These are phyloP conservation scores for Moesziomyces antarcticus DNA, from an alignment of 1,284 basidiomycete species.

Conservation along the genomic window DNA sequence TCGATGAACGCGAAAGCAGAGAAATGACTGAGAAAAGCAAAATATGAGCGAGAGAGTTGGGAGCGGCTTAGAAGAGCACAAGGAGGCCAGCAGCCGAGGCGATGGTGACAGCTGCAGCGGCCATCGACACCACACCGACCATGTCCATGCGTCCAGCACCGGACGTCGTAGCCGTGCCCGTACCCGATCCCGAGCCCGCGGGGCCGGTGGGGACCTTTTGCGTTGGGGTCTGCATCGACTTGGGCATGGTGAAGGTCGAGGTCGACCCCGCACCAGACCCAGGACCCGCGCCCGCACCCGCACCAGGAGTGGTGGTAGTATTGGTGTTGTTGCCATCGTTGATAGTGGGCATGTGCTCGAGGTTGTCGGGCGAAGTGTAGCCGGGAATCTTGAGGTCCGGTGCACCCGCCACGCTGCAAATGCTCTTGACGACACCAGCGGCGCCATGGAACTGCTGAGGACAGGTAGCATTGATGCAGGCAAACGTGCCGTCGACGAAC, in stretches of 20 bases:
- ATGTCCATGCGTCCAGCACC: background rate
- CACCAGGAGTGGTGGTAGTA: conserved; percentile 1
- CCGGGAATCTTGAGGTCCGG: conserved; percentile 31
- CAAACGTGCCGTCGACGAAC: conserved; percentile 36
- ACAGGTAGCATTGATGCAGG: conserved; percentile 47
- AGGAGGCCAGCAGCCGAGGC: background rate
- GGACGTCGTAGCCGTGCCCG: no score
- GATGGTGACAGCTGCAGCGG: background rate
- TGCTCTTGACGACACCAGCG: conserved; percentile 45
- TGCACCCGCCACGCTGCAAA: conserved; percentile 22
- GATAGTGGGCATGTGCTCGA: conserved; percentile 42
- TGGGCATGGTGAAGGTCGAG: conserved; percentile 14
- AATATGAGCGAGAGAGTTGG: no score
- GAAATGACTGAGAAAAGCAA: background rate
- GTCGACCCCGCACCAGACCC: conserved; percentile 6
- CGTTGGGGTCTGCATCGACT: conserved; percentile 8
- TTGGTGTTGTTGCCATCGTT: conserved; percentile 10
- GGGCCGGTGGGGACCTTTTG: background rate
- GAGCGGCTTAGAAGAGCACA: background rate
- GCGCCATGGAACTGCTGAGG: conserved; percentile 44
- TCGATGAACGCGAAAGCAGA: background rate
- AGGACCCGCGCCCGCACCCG: background rate
- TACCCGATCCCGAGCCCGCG: background rate
- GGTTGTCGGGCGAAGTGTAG: conserved; percentile 22
- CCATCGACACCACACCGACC: background rate